Conservation (phyloP, 805 yeast genomes). For the Nematodospora valgi region DNA sequence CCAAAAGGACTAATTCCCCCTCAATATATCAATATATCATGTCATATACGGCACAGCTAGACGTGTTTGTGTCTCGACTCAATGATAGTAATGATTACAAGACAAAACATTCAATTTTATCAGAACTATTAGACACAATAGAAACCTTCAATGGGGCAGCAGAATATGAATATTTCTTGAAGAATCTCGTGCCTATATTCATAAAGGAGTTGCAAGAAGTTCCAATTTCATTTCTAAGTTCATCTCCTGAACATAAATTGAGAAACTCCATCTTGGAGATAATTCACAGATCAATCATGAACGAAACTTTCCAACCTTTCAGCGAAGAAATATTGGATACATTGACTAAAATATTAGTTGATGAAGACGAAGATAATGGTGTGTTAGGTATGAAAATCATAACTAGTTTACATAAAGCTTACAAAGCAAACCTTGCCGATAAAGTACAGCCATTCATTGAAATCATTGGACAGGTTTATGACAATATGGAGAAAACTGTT, state of each 20-base stretch:
- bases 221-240: constrained; percentile 67
- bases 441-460: constrained; percentile 78
- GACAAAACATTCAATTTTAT: constrained; percentile 62
- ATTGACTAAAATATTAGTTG: constrained; percentile 56
- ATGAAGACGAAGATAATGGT: constrained; percentile 95
- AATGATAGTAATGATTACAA: constrained; percentile 54
- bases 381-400: constrained; percentile 84
- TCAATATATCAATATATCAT: constrained; percentile 14
- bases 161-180: constrained; percentile 76
- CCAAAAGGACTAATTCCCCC: no score
- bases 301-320: constrained; percentile 74
- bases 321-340: constrained; percentile 57
- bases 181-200: constrained; percentile 67
- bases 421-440: constrained; percentile 61
- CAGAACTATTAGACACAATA: constrained; percentile 82
- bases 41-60: constrained; percentile 57
- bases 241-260: constrained; percentile 71
- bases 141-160: constrained; percentile 79
- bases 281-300: constrained; percentile 76
- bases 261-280: constrained; percentile 76
- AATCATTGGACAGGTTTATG: constrained; percentile 71
- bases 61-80: constrained; percentile 63
- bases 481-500: constrained; percentile 74
- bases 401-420: constrained; percentile 81
- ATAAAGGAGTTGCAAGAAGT: constrained; percentile 58